Conservation (phyloP, 805 yeast species). For the Yamadazyma laniorum region DNA sequence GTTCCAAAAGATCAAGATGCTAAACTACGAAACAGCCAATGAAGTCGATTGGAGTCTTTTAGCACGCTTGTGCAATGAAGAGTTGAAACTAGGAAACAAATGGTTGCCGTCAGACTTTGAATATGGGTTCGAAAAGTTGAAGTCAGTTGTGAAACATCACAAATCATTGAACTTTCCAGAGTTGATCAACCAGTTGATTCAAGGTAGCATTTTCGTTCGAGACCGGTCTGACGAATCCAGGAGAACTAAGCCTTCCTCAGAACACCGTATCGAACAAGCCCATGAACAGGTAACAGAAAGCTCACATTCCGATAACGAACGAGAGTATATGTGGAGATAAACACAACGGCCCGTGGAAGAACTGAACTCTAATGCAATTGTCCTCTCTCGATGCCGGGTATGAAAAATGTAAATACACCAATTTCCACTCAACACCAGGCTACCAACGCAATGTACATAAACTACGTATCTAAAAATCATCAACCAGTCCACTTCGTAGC, state of each 20-base stretch:
- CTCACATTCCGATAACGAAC: background rate
- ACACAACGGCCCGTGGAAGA: no score
- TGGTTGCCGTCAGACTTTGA: conserved; percentile 66
- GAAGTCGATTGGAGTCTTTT: conserved; percentile 37
- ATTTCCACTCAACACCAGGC: no score
- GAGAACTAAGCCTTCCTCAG: no score
- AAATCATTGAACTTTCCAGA: conserved; percentile 15
- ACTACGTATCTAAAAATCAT: no score
- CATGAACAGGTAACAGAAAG: background rate
- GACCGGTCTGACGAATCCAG: background rate
- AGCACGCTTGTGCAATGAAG: conserved; percentile 27
- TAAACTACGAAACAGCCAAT: conserved; percentile 24
- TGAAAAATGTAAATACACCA: no score
- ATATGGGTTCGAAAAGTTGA: conserved; percentile 60
- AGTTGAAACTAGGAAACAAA: conserved; percentile 11
- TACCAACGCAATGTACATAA: no score
- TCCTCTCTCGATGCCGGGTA: no score
- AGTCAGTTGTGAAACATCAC: conserved; percentile 47
- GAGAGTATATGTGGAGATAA: conserved; percentile 9
- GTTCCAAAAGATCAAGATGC: conserved; percentile 27
- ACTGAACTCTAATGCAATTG: no score
- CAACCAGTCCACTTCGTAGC: no score
- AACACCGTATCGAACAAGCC: background rate
- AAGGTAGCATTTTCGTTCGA: conserved; percentile 3
- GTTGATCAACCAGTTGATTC: conserved; percentile 17